phyloP scores from a whole-genome alignment of 2,329 filamentous ascomycete species.

The Polychaeton citri region DNA sequence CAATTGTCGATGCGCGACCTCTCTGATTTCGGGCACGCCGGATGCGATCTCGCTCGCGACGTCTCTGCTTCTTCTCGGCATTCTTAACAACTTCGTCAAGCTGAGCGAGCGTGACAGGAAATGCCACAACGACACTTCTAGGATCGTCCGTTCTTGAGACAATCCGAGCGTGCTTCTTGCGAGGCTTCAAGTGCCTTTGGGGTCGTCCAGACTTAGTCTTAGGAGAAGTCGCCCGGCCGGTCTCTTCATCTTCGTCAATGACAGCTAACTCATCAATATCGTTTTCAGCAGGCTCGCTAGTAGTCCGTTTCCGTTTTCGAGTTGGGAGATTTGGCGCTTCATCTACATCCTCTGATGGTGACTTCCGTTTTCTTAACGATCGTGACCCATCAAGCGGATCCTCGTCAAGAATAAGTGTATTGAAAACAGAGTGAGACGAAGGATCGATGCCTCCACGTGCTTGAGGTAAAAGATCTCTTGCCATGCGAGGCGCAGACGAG shows the following conservation, averaged over 20 bases:
- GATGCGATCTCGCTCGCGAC: constrained; percentile 30
- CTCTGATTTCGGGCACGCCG: constrained; percentile 32
- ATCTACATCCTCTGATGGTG: constrained; percentile 49
- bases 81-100: constrained; percentile 22
- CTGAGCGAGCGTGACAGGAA: constrained; percentile 21
- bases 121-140: constrained; percentile 41
- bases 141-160: constrained; percentile 18
- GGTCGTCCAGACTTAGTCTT: constrained; percentile 26
- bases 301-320: constrained; percentile 29
- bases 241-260: constrained; percentile 9
- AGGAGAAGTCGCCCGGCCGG: constrained; percentile 11
- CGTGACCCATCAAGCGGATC: constrained; percentile 65
- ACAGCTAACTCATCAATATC: constrained; percentile 9
- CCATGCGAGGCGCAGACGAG: constrained; percentile 53
- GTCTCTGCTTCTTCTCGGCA: constrained; percentile 41
- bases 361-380: constrained; percentile 71
- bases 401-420: constrained; percentile 56
- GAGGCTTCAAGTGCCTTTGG: constrained; percentile 43
- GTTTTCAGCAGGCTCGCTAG: constrained; percentile 19
- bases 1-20: constrained; percentile 23
- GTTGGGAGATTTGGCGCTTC: constrained; percentile 21
- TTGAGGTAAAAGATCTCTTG: constrained; percentile 53
- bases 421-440: constrained; percentile 66
- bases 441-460: constrained; percentile 51
- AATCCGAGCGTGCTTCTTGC: constrained; percentile 21